Evolutionary conservation across 805 yeast genomes (phyloP), one percentile per base, ranked within the genome.

Genomic region (Kuraishia hungarica): DNA sequence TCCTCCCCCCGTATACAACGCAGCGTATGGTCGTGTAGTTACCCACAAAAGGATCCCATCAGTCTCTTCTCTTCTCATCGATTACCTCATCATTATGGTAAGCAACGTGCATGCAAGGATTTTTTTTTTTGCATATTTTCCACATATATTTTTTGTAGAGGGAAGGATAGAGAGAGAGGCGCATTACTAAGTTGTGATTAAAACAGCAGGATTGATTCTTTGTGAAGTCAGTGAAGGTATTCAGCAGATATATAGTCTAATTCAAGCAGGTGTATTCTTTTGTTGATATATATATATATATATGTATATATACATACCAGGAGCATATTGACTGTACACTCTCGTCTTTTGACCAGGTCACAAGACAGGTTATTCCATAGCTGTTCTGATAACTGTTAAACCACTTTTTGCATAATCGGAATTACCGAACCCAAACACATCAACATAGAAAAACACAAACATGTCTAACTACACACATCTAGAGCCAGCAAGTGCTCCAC

Each of bases 401-500:
- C n/a, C 8, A 11, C 49, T 21, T 39, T 21, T 22, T 20, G 35
- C 19, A n/a, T 49, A 24, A 13, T 19, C 11, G 39, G 29, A n/a
- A 2, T 20, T 8, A 10, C 43, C 43, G 43, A 13, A 13, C 8
- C 43, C 26, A n/a, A 7, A 39, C 48, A 17, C 15, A 20, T 11
- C 13, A 17, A 21, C 21, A 51, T 15, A 39, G 48, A 22, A 43
- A 28, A 23, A 24, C 29, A 20, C 23, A 39, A 39, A 15, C 10
- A 53, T 53, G 55, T 53, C 55, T n/a, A 53, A 53, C 50, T 53
- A 53, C 35, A 53, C 55, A 19, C 52, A 50, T 2, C 48, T 53
- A 35, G 52, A 53, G 19, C 39, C 29, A 19, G 20, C 21, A 13
- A 21, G 22, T 26, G 49, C 19, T 7, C 48, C 19, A 5, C 54